Base-by-base conservation (phyloP, 352 stramenopile genomes). In the Thraustochytrium sp. region DNA sequence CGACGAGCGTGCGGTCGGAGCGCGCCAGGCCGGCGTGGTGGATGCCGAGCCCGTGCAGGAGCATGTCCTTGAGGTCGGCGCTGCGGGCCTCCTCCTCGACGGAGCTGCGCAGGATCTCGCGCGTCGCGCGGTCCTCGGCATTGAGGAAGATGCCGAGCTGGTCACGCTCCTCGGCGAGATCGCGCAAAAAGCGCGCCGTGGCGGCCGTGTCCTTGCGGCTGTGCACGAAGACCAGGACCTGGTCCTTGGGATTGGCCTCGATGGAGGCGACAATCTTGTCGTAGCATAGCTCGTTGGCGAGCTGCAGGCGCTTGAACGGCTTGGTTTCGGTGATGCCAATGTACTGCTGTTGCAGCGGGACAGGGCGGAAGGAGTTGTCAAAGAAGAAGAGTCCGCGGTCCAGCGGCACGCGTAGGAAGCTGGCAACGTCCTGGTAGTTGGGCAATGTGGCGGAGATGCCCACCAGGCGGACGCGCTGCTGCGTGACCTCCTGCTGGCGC, bases 251-350 rank as follows among this genome's bases (percentile, higher is more conserved):
- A 34, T 80, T 80, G 38, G 26, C 23, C 2, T 51, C 36, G 8
- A 80, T 11, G 16, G 68, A 42, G 23, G 44, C 53, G 9, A 46
- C 63, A 21, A 88, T 74, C 86, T 99, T 99, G 80, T 99, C 97
- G 86, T 99, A 99, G 84, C 96, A 99, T 83, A 99, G 98, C 82
- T 99, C 94, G 89, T 99, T 99, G 92, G 99, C 98, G 86, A 99
- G 89, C 54, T 97, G 92, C 84, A 99, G 98, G 1, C 96, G 91
- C 88, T 98, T 98, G 76, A 99, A 96, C 36, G 97, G 94, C 88
- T 99, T 99, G 85, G 97, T 97, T 88, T 99, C 97, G 61, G 96
- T 99, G 53, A 99, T 96, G 16, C 97, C 97, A 87, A 99, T 98
- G 87, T 99, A 99, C 88, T 99, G 96, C 90, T 99, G 97, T 88